These are phyloP conservation scores for Cladobotryum protrusum DNA, from an alignment of 2,329 filamentous ascomycete species.

Conservation along the genomic window DNA sequence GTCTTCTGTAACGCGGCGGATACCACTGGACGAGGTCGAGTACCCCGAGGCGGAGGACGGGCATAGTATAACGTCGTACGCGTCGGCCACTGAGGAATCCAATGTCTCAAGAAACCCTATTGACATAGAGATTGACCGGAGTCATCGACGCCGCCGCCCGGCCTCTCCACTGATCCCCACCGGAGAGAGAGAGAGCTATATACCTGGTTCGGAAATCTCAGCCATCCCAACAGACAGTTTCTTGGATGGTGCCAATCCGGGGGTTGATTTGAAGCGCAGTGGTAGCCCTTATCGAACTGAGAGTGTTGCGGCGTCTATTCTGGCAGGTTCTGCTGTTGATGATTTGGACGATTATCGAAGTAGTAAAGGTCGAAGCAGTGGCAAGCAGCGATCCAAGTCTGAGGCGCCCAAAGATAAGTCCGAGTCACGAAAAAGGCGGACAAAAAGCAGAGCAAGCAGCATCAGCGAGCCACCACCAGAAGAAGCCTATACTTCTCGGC, in stretches of 20 bases:
- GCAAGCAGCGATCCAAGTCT: conserved; percentile 36
- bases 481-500: conserved; percentile 39
- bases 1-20: conserved; percentile 49
- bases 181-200: conserved; percentile 52
- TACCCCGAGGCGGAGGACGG: conserved; percentile 52
- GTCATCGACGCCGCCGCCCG: conserved; percentile 50
- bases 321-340: conserved; percentile 27
- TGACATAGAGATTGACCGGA: conserved; percentile 78
- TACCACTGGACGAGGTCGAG: conserved; percentile 45
- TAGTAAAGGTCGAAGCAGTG: conserved; percentile 39
- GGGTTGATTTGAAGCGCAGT: conserved; percentile 33
- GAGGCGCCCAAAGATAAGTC: conserved; percentile 41
- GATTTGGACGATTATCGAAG: conserved; percentile 37
- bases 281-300: conserved; percentile 37
- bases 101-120: conserved; percentile 72
- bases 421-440: conserved; percentile 38
- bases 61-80: conserved; percentile 64
- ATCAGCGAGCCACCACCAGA: conserved; percentile 42
- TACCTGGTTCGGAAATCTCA: conserved; percentile 79
- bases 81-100: conserved; percentile 72
- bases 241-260: conserved; percentile 50
- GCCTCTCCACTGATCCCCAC: conserved; percentile 63
- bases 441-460: conserved; percentile 46
- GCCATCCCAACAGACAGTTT: conserved; percentile 59
- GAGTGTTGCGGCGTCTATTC: conserved; percentile 28